These are phyloP conservation scores for Madurella mycetomatis DNA, from an alignment of 2,329 filamentous ascomycete species.

Conservation along the genomic window DNA sequence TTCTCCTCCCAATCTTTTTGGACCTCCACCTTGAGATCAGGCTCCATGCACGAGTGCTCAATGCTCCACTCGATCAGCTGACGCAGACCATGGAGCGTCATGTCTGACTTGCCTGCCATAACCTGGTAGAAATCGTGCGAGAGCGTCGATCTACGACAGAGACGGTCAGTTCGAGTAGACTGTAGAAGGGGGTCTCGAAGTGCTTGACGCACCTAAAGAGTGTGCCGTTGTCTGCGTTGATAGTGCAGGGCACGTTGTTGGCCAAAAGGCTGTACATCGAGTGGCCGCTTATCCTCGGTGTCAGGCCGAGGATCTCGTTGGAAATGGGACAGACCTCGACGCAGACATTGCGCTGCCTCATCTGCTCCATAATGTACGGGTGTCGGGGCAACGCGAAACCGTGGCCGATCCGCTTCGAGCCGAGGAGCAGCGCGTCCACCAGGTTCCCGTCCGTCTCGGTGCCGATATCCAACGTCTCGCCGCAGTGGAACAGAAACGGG, in stretches of 20 bases:
- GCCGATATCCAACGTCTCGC: constrained; percentile 66
- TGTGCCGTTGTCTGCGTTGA: constrained; percentile 72
- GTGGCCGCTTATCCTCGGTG: constrained; percentile 60
- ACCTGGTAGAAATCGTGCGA: constrained; percentile 76
- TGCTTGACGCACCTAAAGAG: constrained; percentile 55
- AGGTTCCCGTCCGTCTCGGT: constrained; percentile 63
- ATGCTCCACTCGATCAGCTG: constrained; percentile 62
- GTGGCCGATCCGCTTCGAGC: constrained; percentile 67
- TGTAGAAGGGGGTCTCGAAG: not conserved
- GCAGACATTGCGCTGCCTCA: constrained; percentile 60
- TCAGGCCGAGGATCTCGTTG: constrained; percentile 70
- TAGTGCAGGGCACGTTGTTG: constrained; percentile 68
- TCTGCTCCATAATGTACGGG: constrained; percentile 59
- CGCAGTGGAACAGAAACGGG: constrained; percentile 72
- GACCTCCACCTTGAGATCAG: constrained; percentile 37
- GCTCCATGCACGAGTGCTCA: constrained; percentile 52
- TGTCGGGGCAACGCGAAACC: constrained; percentile 67
- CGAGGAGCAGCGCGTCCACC: constrained; percentile 61
- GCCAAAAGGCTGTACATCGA: constrained; percentile 64
- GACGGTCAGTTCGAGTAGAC: not conserved
- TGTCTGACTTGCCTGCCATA: constrained; percentile 62
- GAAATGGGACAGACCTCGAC: constrained; percentile 75
- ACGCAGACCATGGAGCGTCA: constrained; percentile 67
- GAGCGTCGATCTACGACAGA: constrained; percentile 54
- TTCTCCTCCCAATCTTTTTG: constrained; percentile 44